Percentiles rank a stretch among this genome's conserved stretches.
Evolutionary conservation across 164 flowering plant species (phyloP).

Genomic region (Aristolochia californica): DNA sequence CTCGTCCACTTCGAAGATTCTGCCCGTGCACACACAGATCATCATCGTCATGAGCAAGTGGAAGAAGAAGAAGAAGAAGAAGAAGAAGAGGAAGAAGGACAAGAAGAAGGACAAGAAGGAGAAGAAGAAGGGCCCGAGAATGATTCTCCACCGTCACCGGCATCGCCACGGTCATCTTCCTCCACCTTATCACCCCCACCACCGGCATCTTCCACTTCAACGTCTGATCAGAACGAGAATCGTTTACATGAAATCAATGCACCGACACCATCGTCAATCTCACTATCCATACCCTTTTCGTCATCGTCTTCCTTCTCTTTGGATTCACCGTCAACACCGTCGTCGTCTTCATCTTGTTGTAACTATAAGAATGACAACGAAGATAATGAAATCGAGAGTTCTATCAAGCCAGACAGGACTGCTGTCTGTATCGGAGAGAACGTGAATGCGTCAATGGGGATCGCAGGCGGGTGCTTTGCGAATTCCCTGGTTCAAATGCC

Average conservation of each 20-base stretch:
- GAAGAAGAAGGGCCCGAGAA: background rate
- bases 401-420: too few species aligned
- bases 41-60: background rate
- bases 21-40: background rate
- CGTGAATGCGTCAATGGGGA: background rate
- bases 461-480: slow-evolving; percentile 2
- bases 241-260: too few species aligned
- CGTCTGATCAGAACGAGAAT: too few species aligned
- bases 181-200: background rate
- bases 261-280: too few species aligned
- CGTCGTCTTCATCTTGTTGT: background rate
- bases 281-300: too few species aligned
- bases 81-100: background rate
- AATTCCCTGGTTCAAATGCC: slow-evolving; percentile 5
- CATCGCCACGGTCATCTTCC: background rate
- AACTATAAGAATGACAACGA: background rate
- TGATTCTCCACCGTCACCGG: too few species aligned
- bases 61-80: background rate
- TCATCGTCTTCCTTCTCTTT: too few species aligned
- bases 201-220: background rate
- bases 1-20: slow-evolving; percentile 18
- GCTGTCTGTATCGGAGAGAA: too few species aligned
- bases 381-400: background rate
- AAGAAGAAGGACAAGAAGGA: background rate
- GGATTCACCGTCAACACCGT: too few species aligned